Conservation (phyloP, 192 early-diverging fungal genomes). For the Powellomyces hirtus region DNA sequence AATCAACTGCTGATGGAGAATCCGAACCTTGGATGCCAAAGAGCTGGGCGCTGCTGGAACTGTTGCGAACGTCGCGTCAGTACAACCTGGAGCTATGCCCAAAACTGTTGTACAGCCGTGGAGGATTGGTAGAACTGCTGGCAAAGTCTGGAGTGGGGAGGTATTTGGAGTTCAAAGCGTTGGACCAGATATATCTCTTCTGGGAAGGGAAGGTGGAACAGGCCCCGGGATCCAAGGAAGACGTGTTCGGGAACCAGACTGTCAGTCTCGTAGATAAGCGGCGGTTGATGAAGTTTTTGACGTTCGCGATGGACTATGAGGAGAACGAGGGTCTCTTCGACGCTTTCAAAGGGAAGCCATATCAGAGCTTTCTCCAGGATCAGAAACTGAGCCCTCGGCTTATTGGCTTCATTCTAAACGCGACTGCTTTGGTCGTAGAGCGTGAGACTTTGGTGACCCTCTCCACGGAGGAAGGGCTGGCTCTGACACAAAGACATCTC, state of each 20-base stretch:
- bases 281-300: slow-evolving; percentile 86
- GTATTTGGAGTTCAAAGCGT: slow-evolving; percentile 84
- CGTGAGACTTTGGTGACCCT: slow-evolving; percentile 7
- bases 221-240: slow-evolving; percentile 88
- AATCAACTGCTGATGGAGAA: too few species aligned
- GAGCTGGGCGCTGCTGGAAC: not conserved
- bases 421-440: slow-evolving; percentile 28
- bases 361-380: slow-evolving; percentile 4
- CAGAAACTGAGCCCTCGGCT: slow-evolving; percentile 23
- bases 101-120: slow-evolving; percentile 67
- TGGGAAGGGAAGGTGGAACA: slow-evolving; percentile 44
- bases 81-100: slow-evolving; percentile 72
- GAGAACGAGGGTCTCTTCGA: not conserved
- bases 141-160: slow-evolving; percentile 74
- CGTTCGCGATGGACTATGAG: slow-evolving; percentile 24
- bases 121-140: slow-evolving; percentile 70
- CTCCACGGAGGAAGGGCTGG: slow-evolving; percentile 64
- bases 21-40: too few species aligned
- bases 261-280: slow-evolving; percentile 83
- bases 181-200: slow-evolving; percentile 68
- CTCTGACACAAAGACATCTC: slow-evolving; percentile 63
- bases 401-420: slow-evolving; percentile 32
- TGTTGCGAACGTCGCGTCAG: slow-evolving; percentile 42
- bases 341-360: not conserved
- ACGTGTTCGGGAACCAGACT: slow-evolving; percentile 78